phyloP scores from a whole-genome alignment of 495 filamentous ascomycete species.

The Podospora comata region DNA sequence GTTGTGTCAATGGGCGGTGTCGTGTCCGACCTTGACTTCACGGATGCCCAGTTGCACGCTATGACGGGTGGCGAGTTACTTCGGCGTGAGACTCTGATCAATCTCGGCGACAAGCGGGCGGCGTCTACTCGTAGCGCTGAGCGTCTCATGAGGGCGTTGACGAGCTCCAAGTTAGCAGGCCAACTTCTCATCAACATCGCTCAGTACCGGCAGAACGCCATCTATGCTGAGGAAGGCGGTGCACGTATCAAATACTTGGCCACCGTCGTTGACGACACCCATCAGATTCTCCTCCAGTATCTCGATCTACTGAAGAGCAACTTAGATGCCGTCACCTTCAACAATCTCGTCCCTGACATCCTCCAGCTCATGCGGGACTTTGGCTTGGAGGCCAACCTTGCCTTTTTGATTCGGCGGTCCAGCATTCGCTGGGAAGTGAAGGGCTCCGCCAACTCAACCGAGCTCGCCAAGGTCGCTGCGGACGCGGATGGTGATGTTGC shows the following conservation, averaged over 20 bases:
- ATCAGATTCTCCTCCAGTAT: conserved; percentile 79
- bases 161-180: conserved; percentile 66
- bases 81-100: conserved; percentile 71
- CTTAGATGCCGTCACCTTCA: conserved; percentile 72
- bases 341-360: conserved; percentile 73
- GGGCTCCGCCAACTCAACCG: conserved; percentile 28
- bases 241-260: conserved; percentile 79
- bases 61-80: conserved; percentile 83
- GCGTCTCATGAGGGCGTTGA: conserved; percentile 74
- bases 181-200: conserved; percentile 84
- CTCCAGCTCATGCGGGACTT: conserved; percentile 70
- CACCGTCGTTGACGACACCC: conserved; percentile 84
- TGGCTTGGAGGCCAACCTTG: conserved; percentile 74
- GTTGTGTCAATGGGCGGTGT: conserved; percentile 91
- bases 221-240: conserved; percentile 63
- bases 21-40: conserved; percentile 77
- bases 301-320: conserved; percentile 83
- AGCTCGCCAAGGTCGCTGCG: conserved; percentile 24
- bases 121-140: conserved; percentile 59
- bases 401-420: conserved; percentile 80
- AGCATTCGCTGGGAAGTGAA: conserved; percentile 55
- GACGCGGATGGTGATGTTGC: conserved; percentile 43
- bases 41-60: conserved; percentile 76
- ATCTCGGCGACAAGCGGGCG: conserved; percentile 74
- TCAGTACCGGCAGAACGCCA: conserved; percentile 76